These are phyloP conservation scores for Ophiostoma sp. DNA, from an alignment of 2,329 filamentous ascomycete species.

Conservation along the genomic window DNA sequence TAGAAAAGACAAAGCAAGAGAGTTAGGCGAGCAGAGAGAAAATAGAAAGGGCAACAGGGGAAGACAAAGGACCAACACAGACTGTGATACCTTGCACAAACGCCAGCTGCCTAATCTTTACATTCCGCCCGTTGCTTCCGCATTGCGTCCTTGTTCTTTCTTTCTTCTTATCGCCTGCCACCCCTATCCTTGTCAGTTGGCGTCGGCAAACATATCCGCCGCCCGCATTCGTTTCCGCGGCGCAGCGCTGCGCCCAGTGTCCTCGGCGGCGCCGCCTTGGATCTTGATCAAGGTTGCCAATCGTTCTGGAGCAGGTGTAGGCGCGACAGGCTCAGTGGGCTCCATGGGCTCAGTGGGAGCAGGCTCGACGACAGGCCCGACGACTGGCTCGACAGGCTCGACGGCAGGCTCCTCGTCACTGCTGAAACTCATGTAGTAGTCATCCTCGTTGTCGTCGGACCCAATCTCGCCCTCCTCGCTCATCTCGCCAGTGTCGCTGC, in stretches of 20 bases:
- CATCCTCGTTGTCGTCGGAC: slow-evolving; percentile 16
- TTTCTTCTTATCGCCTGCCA: background rate
- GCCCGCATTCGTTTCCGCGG: slow-evolving; percentile 61
- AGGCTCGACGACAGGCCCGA: too few relatives aligned
- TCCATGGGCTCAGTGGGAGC: slow-evolving; percentile 22
- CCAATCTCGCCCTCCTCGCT: slow-evolving; percentile 28
- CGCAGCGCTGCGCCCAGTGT: background rate
- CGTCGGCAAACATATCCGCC: slow-evolving; percentile 79
- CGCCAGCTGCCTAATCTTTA: background rate
- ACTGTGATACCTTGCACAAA: background rate
- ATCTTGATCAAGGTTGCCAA: too few relatives aligned
- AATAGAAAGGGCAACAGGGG: too few relatives aligned
- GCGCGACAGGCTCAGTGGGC: too few relatives aligned
- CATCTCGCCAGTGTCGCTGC: slow-evolving; percentile 21
- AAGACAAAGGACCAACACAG: too few relatives aligned
- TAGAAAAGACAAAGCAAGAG: too few relatives aligned
- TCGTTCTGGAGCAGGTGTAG: too few relatives aligned
- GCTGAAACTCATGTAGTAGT: slow-evolving; percentile 17
- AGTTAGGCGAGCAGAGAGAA: too few relatives aligned
- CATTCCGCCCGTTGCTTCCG: background rate
- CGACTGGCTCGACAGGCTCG: slow-evolving; percentile 28
- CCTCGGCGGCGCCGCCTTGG: background rate
- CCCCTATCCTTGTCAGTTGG: slow-evolving; percentile 1
- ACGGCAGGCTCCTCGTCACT: slow-evolving; percentile 25
- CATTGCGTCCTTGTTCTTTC: background rate